A percentile compares a stretch with the other conserved stretches of the same genome.
phyloP scores from a whole-genome alignment of 2,329 filamentous ascomycete species.

The Diaporthe humulicola region DNA sequence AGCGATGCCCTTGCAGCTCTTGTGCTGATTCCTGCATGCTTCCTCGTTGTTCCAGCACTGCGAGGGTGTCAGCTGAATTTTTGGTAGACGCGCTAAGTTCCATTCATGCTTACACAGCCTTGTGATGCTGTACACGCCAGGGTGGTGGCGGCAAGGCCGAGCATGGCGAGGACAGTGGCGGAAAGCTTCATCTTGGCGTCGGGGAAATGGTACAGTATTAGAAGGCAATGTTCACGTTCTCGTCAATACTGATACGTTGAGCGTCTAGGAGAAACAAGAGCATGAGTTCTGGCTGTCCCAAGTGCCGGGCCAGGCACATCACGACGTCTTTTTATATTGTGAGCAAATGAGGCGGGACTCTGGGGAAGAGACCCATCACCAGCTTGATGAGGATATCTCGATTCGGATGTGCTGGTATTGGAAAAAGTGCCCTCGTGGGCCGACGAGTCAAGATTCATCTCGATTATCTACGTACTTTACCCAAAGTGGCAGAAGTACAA shows the following conservation, averaged over 20 bases:
- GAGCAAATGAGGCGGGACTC: not conserved
- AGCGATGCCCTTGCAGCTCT: constrained; percentile 26
- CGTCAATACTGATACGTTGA: not conserved
- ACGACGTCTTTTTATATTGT: not conserved
- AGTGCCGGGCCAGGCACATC: not conserved
- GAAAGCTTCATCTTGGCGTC: not conserved
- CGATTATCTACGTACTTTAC: constrained; percentile 12
- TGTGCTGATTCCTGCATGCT: constrained; percentile 17
- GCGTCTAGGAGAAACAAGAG: not conserved
- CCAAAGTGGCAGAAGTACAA: not conserved
- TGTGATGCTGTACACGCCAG: constrained; percentile 14
- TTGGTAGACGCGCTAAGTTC: not conserved
- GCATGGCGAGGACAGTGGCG: not conserved
- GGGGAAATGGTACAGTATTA: too few relatives aligned
- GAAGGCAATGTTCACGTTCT: not conserved
- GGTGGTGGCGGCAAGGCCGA: not conserved
- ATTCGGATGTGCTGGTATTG: not conserved
- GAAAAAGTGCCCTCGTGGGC: not conserved
- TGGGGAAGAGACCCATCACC: not conserved
- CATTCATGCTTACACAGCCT: not conserved
- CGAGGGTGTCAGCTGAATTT: not conserved
- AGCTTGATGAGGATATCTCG: not conserved
- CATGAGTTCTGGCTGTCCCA: not conserved
- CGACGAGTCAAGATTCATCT: constrained; percentile 17
- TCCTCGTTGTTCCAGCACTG: constrained; percentile 21